Conservation (phyloP, 176 grass and related monocot genomes). For the Ampelocalamus luodianensis region DNA sequence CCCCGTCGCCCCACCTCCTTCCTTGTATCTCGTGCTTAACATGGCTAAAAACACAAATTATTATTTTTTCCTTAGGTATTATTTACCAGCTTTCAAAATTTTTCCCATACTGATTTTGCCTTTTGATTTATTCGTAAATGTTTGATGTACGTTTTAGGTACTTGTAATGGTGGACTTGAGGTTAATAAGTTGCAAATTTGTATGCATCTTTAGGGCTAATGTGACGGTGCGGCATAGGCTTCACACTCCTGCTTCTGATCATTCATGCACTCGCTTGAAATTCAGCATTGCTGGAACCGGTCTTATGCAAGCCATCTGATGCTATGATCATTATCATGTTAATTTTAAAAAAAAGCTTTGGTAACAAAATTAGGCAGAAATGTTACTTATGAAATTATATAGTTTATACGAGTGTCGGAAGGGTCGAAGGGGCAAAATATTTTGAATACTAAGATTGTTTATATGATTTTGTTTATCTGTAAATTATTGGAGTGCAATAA, state of each 20-base stretch:
- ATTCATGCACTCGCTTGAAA: slow-evolving; percentile 91
- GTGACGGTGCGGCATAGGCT: slow-evolving; percentile 74
- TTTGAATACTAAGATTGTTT: neutral
- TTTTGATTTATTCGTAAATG: no score
- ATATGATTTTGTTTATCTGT: neutral
- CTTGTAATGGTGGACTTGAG: neutral
- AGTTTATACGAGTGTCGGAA: no score
- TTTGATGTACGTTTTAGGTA: no score
- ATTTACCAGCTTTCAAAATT: no score
- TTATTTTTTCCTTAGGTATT: no score
- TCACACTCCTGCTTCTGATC: slow-evolving; percentile 83
- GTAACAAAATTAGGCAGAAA: slow-evolving; percentile 14
- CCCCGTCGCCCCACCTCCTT: no score
- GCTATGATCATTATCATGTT: slow-evolving; percentile 10
- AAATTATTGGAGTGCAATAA: slow-evolving; percentile 7
- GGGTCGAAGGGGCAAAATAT: no score
- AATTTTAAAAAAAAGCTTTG: neutral
- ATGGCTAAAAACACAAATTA: no score
- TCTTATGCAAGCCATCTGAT: slow-evolving; percentile 65
- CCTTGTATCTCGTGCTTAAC: no score
- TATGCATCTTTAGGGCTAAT: slow-evolving; percentile 63
- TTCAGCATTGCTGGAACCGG: slow-evolving; percentile 82
- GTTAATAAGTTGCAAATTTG: slow-evolving; percentile 13
- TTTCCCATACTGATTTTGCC: no score
- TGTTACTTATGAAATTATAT: neutral